phyloP scores from a whole-genome alignment of 352 stramenopile genomes.

The Thraustotheca clavata region DNA sequence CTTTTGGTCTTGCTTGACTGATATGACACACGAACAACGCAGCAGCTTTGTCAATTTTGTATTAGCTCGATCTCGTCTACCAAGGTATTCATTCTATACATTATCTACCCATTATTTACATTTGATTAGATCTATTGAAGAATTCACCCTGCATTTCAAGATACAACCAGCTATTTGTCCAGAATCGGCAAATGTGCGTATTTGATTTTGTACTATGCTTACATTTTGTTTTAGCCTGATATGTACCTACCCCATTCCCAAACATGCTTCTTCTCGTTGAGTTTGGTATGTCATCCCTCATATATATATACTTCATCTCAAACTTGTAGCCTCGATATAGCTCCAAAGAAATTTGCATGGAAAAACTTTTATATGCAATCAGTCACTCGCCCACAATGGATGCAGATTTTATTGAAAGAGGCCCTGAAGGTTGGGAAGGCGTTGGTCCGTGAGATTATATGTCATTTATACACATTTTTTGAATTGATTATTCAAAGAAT shows the following conservation, averaged over 20 bases:
- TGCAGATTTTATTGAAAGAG: constrained; percentile 24
- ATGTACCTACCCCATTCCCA: constrained; percentile 28
- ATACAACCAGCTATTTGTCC: constrained; percentile 19
- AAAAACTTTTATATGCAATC: constrained; percentile 36
- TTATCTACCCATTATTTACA: background rate
- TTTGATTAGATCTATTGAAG: constrained; percentile 38
- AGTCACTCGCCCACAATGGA: constrained; percentile 30
- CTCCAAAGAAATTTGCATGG: constrained; percentile 29
- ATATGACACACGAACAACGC: constrained; percentile 67
- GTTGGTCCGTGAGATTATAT: background rate
- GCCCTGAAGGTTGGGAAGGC: constrained; percentile 6
- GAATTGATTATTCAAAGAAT: too few species aligned
- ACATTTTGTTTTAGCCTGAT: constrained; percentile 16
- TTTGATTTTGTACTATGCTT: background rate
- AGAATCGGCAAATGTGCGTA: constrained; percentile 13
- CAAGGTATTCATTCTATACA: constrained; percentile 27
- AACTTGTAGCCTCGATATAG: constrained; percentile 26
- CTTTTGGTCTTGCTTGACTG: constrained; percentile 79
- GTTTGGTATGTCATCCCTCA: constrained; percentile 19
- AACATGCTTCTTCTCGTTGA: constrained; percentile 37
- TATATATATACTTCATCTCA: too few species aligned
- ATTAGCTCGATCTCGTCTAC: constrained; percentile 74
- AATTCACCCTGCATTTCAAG: constrained; percentile 58
- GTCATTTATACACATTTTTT: background rate
- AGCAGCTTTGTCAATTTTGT: constrained; percentile 87